Evolutionary conservation across 495 filamentous ascomycete species (phyloP), one percentile per base, ranked within the genome.

Genomic region (Immersiella caudata): DNA sequence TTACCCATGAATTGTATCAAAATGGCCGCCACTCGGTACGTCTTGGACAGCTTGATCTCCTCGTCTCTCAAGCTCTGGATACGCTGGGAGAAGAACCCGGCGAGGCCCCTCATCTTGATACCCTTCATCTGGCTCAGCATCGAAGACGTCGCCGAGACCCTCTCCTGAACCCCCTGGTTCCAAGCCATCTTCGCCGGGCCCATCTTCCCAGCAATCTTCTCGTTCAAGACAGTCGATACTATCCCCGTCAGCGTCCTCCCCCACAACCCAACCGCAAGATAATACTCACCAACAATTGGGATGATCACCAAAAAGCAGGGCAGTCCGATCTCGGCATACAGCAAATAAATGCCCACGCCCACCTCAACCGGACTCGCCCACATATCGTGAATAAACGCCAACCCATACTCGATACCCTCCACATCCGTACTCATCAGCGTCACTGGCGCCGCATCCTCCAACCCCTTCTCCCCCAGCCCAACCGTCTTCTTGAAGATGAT

Each of bases 371-470:
- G 49, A 55, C 66, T 66, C 26, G 70, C 52, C 74, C 74, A 76
- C 0, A 71, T 52, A 4, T 68, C 62, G 50, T 76, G 66, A 6
- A 74, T 49, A 0, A 49, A 12, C 16, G 49, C 26, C 16, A 66
- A 46, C n/a, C 68, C 60, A 16, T 33, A 20, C 3, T 55, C 50
- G 40, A 76, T 68, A 16, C 67, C 36, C 36, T 76, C 74, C 16
- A 76, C 67, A 67, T 76, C 74, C 24, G 72, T 65, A 24, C 82
- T 86, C 87, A 90, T 89, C 8, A 87, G 81, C 69, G 86, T 89
- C 12, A 89, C 58, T 0, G 87, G 82, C 27, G 81, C 78, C 26
- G 83, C 75, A n/a, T 81, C 74, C 57, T 85, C 82, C 0, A 78
- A 76, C 24, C 74, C 75, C 20, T 73, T 76, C 0, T 80, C 65